Base-by-base conservation (phyloP, 345 rosid genomes). In the Ricinus communis region DNA sequence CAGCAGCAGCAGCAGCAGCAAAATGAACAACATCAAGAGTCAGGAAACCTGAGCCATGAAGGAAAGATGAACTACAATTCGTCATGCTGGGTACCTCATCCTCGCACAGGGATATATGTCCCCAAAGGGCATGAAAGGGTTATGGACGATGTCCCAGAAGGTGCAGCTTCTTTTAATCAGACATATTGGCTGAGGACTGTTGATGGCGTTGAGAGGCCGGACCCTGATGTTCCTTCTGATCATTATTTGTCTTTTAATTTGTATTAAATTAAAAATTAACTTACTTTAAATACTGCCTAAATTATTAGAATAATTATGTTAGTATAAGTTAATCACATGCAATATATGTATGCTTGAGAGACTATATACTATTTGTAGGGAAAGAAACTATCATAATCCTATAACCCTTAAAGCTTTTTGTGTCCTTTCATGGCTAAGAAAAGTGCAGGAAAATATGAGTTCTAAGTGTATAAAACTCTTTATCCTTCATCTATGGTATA, bases 111-210 rank as follows among this genome's bases (percentile, higher is more conserved):
- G 55, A 90, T 87, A 67, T 90, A 83, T 67, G 75, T 77, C 24
- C 96, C 96, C 0, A 68, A 75, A 61, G 91, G 96, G 22, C 87
- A 85, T 2, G 93, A 90, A 61, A 41, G 81, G 81, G 88, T 85
- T 73, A 81, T 90, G 86, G 81, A 84, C 0, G 93, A 77, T 40
- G 86, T 90, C 4, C 90, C 93, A 0, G 81, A 65, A 15, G 65
- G 46, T 16, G 88, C 91, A 8, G 93, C 93, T 21, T 78, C 83
- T 22, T 78, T 87, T 15, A 49, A 61, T 36, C 80, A 65, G 71
- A 82, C 83, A 33, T 84, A 59, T 46, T 87, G 92, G 92, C 62
- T 85, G 7, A 74, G 92, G 76, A 85, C 71, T 49, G 79, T 82
- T 2, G 90, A 85, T 10, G 89, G 84, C 16, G 89, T 84, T 24